phyloP scores from a whole-genome alignment of 139 green algal species.

The Zygnema circumcarinatum region DNA sequence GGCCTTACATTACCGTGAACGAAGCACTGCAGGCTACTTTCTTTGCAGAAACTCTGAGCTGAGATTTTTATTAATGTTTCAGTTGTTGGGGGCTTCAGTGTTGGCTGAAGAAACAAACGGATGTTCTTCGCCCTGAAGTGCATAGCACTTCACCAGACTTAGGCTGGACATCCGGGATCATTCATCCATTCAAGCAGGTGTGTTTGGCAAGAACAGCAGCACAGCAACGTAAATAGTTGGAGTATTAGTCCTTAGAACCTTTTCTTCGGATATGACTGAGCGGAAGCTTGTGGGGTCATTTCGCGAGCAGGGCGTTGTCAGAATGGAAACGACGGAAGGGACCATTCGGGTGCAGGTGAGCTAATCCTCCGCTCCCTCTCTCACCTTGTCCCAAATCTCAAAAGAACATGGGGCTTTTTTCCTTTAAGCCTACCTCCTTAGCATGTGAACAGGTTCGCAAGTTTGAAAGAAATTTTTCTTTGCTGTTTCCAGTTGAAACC shows the following conservation, averaged over 20 bases:
- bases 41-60: not conserved
- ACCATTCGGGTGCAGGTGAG: slow-evolving; percentile 45
- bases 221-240: too few species aligned
- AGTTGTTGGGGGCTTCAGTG: too few species aligned
- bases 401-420: too few species aligned
- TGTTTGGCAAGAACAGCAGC: too few species aligned
- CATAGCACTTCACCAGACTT: slow-evolving; percentile 16
- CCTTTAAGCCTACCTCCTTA: too few species aligned
- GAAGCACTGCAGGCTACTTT: too few species aligned
- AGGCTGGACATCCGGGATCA: slow-evolving; percentile 40
- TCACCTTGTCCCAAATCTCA: not conserved
- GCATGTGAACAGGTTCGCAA: too few species aligned
- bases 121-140: slow-evolving; percentile 38
- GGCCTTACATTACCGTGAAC: not conserved
- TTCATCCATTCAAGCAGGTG: slow-evolving; percentile 38
- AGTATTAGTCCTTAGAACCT: too few species aligned
- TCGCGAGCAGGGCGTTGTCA: slow-evolving; percentile 35
- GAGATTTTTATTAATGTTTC: not conserved
- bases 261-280: too few species aligned
- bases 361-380: not conserved
- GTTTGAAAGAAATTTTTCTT: too few species aligned
- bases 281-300: too few species aligned
- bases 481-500: slow-evolving; percentile 27
- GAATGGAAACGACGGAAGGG: slow-evolving; percentile 24
- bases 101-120: slow-evolving; percentile 54